Percentiles rank a stretch among this genome's conserved stretches.
phyloP scores from a whole-genome alignment of 78 protist species.

The Emiliania huxleyi region DNA sequence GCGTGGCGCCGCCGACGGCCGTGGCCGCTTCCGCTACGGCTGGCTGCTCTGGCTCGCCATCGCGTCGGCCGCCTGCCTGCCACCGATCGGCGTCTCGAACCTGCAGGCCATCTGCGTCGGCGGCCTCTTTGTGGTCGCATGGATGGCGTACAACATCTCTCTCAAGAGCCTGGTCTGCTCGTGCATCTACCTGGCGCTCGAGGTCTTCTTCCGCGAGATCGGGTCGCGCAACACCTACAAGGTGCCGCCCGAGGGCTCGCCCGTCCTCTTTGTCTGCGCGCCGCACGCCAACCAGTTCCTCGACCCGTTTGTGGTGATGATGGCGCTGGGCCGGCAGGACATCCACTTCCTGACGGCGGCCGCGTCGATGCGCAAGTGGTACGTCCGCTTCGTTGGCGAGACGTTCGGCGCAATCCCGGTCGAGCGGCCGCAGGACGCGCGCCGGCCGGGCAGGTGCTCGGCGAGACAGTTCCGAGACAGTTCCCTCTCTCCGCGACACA shows the following conservation, averaged over 20 bases:
- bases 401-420: slow-evolving; percentile 49
- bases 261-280: slow-evolving; percentile 40
- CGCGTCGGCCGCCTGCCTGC: neutral
- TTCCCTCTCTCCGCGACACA: too few relatives aligned
- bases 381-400: slow-evolving; percentile 12
- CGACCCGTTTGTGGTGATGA: slow-evolving; percentile 40
- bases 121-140: neutral
- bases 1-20: too few relatives aligned
- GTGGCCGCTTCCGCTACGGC: neutral
- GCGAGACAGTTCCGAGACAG: too few relatives aligned
- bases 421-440: slow-evolving; percentile 53
- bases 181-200: neutral
- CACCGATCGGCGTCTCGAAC: neutral
- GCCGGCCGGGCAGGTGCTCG: too few relatives aligned
- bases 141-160: neutral
- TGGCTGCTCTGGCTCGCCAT: slow-evolving; percentile 8
- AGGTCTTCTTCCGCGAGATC: slow-evolving; percentile 34
- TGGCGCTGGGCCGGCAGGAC: neutral
- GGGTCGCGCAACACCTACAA: neutral
- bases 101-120: neutral
- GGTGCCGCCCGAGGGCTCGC: neutral
- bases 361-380: neutral
- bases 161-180: neutral
- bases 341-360: slow-evolving; percentile 40
- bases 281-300: slow-evolving; percentile 54